Conservation (phyloP, 192 early-diverging fungal genomes). For the Thoreauomyces humboldtii region DNA sequence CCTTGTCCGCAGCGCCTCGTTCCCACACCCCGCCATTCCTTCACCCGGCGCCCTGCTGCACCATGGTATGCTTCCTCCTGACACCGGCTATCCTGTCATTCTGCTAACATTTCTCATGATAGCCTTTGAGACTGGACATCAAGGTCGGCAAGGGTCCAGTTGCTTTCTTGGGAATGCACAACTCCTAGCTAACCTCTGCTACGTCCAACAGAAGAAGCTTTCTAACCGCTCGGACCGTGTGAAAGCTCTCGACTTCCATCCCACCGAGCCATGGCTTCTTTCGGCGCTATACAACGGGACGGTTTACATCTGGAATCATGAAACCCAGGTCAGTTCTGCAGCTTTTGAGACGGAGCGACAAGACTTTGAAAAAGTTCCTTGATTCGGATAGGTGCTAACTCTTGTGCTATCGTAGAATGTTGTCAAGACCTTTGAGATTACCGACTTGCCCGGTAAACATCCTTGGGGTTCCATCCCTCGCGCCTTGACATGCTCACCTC, state of each 20-base stretch:
- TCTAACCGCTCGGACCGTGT: slow-evolving; percentile 83
- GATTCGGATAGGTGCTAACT: too few relatives aligned
- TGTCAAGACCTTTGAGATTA: slow-evolving; percentile 96
- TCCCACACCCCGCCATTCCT: too few relatives aligned
- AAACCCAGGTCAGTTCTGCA: slow-evolving; percentile 71
- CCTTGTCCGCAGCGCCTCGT: too few relatives aligned
- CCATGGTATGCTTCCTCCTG: too few relatives aligned
- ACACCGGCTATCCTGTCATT: too few relatives aligned
- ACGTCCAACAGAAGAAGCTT: slow-evolving; percentile 48
- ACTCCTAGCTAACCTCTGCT: neutral
- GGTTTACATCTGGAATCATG: slow-evolving; percentile 97
- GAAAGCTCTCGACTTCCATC: slow-evolving; percentile 98
- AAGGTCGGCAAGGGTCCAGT: slow-evolving; percentile 23
- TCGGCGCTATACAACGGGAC: slow-evolving; percentile 95
- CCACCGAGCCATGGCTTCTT: slow-evolving; percentile 97
- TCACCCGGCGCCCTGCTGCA: too few relatives aligned
- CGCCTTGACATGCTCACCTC: neutral
- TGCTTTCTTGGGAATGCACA: neutral
- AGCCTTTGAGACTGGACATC: slow-evolving; percentile 55
- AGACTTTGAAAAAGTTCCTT: too few relatives aligned
- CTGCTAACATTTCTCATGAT: too few relatives aligned
- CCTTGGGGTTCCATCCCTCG: neutral
- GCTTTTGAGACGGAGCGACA: neutral
- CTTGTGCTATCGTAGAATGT: slow-evolving; percentile 15
- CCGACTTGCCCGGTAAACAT: slow-evolving; percentile 81